phyloP scores from a whole-genome alignment of 1,284 basidiomycete genomes.

The Prillingera fragicola region DNA sequence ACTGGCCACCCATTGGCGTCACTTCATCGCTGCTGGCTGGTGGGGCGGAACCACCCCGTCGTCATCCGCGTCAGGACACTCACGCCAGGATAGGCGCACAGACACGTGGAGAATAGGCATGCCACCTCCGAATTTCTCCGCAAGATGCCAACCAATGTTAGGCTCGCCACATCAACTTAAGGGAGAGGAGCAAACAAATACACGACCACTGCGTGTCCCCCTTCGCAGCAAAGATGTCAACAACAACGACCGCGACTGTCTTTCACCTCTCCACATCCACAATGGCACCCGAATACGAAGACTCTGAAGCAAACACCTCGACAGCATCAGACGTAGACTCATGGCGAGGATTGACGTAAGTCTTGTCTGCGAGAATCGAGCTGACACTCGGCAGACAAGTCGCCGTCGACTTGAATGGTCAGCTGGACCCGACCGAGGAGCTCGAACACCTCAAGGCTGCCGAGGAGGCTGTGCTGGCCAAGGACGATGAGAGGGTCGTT shows the following conservation, averaged over 20 bases:
- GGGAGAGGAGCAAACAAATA: no score
- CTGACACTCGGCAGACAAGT: constrained; percentile 19
- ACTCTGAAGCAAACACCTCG: background rate
- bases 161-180: no score
- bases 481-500: constrained; percentile 28
- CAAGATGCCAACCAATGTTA: no score
- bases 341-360: constrained; percentile 27
- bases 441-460: constrained; percentile 30
- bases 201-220: no score
- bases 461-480: constrained; percentile 31
- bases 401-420: constrained; percentile 23
- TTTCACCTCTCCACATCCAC: background rate
- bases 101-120: no score
- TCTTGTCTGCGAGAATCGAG: background rate
- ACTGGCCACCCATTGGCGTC: no score
- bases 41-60: no score
- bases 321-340: constrained; percentile 11
- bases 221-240: background rate
- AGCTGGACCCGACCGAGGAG: constrained; percentile 31
- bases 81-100: no score
- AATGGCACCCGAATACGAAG: background rate
- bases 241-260: constrained; percentile 9
- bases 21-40: no score
- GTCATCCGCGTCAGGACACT: no score
- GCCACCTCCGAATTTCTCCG: no score